Percentiles rank a stretch among this genome's conserved stretches.
Conservation (phyloP, 2,329 filamentous ascomycete species). For the Zelopaecilomyces penicillatus region DNA sequence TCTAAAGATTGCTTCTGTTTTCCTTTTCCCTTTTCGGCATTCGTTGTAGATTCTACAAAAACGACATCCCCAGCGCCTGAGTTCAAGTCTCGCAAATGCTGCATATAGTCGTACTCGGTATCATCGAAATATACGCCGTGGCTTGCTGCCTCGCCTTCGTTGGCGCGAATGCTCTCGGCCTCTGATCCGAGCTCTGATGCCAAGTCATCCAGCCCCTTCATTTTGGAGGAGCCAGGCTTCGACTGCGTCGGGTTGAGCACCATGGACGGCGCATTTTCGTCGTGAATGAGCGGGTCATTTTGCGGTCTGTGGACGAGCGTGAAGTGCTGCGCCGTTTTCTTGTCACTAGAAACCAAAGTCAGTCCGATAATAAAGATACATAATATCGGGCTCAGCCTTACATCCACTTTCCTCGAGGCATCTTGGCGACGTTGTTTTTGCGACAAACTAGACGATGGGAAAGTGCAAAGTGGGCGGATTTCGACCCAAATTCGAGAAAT, state of each 20-base stretch:
- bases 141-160: constrained; percentile 93
- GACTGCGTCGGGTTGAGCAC: constrained; percentile 66
- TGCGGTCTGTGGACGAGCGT: constrained; percentile 92
- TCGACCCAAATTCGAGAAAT: constrained; percentile 20
- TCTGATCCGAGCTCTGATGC: constrained; percentile 65
- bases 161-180: constrained; percentile 59
- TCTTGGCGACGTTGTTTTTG: constrained; percentile 35
- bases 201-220: constrained; percentile 68
- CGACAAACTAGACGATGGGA: constrained; percentile 3
- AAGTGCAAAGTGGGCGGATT: constrained; percentile 10
- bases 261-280: constrained; percentile 79
- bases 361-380: constrained; percentile 1
- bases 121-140: constrained; percentile 95
- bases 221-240: constrained; percentile 30
- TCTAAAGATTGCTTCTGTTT: constrained; percentile 73
- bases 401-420: constrained; percentile 70
- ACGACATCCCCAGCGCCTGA: constrained; percentile 61
- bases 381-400: constrained; percentile 18
- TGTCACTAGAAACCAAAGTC: constrained; percentile 44
- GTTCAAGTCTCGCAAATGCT: constrained; percentile 88
- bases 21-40: constrained; percentile 60
- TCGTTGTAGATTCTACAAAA: constrained; percentile 67
- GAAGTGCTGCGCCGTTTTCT: constrained; percentile 89
- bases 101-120: constrained; percentile 97
- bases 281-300: constrained; percentile 94